Conservation (phyloP, 257 asterid species). For the Rubia yunnanensis region DNA sequence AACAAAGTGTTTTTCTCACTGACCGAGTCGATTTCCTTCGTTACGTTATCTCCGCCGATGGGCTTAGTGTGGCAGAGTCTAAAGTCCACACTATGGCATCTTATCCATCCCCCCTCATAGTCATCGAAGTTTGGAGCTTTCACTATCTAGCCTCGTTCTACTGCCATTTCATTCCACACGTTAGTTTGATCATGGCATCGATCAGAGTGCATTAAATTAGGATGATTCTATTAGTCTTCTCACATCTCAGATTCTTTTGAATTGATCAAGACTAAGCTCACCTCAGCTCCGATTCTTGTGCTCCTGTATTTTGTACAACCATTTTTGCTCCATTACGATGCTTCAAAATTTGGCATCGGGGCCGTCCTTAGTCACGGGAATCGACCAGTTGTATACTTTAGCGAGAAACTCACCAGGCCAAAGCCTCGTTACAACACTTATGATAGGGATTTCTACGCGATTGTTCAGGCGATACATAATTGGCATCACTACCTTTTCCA, state of each 20-base stretch:
- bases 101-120: too few relatives aligned
- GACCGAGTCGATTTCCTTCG: too few relatives aligned
- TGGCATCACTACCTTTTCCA: too few relatives aligned
- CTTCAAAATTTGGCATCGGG: background rate
- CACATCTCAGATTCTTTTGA: too few relatives aligned
- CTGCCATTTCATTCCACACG: background rate
- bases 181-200: background rate
- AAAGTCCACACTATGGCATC: too few relatives aligned
- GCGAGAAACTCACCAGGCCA: background rate
- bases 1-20: background rate
- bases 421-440: background rate
- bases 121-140: too few relatives aligned
- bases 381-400: too few relatives aligned
- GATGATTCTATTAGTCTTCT: background rate
- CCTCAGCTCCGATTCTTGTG: background rate
- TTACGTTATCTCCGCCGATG: too few relatives aligned
- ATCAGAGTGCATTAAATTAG: background rate
- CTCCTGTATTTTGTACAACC: background rate
- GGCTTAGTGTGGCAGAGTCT: too few relatives aligned
- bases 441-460: too few relatives aligned
- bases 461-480: background rate
- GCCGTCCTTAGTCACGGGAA: background rate
- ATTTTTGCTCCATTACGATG: background rate
- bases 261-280: too few relatives aligned
- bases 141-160: too few relatives aligned